Evolutionary conservation across 345 rosid genomes (phyloP).

Genomic region (Brassica cretica): DNA sequence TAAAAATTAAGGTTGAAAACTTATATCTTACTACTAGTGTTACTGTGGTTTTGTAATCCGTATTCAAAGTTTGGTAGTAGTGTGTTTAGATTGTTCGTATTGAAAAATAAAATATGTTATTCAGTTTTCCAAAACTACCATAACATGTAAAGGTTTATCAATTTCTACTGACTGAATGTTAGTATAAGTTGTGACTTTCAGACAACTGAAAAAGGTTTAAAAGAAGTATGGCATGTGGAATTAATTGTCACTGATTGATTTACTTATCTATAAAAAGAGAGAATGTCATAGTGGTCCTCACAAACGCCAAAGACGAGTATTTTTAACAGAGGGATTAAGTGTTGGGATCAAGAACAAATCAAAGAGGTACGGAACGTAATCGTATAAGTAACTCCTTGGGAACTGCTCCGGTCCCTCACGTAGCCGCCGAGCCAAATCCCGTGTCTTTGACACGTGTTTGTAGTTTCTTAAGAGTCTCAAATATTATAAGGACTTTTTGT

Average conservation of each 20-base stretch:
- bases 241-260: not conserved
- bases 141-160: not conserved
- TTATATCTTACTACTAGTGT: not conserved
- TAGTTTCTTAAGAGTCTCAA: not conserved
- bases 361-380: not conserved
- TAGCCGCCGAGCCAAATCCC: conserved; percentile 23
- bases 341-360: conserved; percentile 3
- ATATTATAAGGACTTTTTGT: not conserved
- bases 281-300: not conserved
- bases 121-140: not conserved
- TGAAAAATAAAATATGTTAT: no score
- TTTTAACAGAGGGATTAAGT: not conserved
- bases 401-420: conserved; percentile 26
- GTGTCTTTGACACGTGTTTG: conserved; percentile 28
- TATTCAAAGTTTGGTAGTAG: not conserved
- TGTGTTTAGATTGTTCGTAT: not conserved
- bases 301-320: not conserved
- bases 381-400: conserved; percentile 22
- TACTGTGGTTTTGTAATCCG: not conserved
- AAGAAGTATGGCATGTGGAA: conserved; percentile 8
- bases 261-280: not conserved
- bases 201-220: not conserved
- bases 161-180: no score
- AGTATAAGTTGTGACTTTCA: not conserved
- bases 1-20: not conserved